Conservation (phyloP, 768 basidiomycete species). For the Leucosporidium scottii region DNA sequence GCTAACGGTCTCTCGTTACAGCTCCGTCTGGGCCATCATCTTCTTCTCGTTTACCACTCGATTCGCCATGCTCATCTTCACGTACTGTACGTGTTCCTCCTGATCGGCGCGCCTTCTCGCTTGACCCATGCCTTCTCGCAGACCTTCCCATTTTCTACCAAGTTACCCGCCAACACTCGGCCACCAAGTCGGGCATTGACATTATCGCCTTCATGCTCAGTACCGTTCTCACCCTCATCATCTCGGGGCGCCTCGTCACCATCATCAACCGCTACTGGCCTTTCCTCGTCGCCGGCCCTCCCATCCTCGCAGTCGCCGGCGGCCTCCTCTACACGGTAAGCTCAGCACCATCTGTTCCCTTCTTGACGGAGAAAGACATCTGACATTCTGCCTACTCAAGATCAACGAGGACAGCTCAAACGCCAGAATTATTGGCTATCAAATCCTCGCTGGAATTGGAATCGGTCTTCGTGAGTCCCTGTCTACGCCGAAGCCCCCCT, state of each 20-base stretch:
- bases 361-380: no score
- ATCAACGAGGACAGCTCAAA: conserved; percentile 14
- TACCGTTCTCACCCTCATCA: conserved; percentile 17
- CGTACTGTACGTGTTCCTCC: not conserved
- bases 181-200: conserved; percentile 32
- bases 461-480: conserved; percentile 35
- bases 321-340: conserved; percentile 40
- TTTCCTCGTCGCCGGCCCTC: conserved; percentile 43
- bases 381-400: no score
- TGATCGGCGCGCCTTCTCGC: not conserved
- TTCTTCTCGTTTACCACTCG: conserved; percentile 21
- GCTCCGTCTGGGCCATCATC: conserved; percentile 11
- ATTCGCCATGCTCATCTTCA: conserved; percentile 23
- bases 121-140: not conserved
- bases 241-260: conserved; percentile 25
- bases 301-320: conserved; percentile 41
- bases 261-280: conserved; percentile 42
- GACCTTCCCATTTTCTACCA: conserved; percentile 28
- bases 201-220: conserved; percentile 29
- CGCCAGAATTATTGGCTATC: conserved; percentile 39
- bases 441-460: conserved; percentile 44
- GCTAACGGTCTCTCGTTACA: not conserved
- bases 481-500: no score
- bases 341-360: not conserved
- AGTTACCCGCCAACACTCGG: conserved; percentile 24